phyloP scores from a whole-genome alignment of 2,329 filamentous ascomycete species.

The Aspergillaceae sp. region DNA sequence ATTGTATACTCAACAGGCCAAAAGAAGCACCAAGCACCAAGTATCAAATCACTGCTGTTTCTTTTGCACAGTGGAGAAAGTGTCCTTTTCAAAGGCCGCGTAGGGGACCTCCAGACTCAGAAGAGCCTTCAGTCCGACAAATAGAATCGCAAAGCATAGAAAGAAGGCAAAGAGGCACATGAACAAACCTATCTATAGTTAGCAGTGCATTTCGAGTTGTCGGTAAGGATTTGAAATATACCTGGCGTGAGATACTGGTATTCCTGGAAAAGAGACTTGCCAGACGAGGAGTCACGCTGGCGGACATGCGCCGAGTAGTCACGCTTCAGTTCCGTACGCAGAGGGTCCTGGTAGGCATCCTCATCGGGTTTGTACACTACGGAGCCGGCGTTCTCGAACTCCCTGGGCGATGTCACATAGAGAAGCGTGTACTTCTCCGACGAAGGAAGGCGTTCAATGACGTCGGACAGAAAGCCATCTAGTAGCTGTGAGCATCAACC shows the following conservation, averaged over 20 bases:
- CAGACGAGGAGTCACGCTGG: conserved; percentile 31
- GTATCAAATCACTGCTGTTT: conserved; percentile 50
- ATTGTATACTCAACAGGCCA: neutral
- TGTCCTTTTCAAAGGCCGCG: conserved; percentile 93
- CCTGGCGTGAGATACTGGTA: conserved; percentile 92
- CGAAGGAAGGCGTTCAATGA: conserved; percentile 40
- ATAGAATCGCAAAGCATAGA: conserved; percentile 66
- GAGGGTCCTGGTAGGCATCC: conserved; percentile 43
- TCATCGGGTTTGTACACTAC: conserved; percentile 56
- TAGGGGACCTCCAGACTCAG: conserved; percentile 81
- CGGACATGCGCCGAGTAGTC: conserved; percentile 34
- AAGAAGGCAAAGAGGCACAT: conserved; percentile 68
- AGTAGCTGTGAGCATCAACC: neutral
- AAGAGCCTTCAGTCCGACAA: conserved; percentile 67
- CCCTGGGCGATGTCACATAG: conserved; percentile 57
- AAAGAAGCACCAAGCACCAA: conserved; percentile 1
- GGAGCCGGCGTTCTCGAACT: conserved; percentile 22
- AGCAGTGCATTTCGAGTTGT: conserved; percentile 1
- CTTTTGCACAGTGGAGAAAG: conserved; percentile 80
- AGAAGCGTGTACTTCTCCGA: conserved; percentile 62
- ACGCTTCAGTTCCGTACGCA: conserved; percentile 70
- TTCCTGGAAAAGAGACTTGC: conserved; percentile 60
- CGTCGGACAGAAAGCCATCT: conserved; percentile 41
- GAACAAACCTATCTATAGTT: conserved; percentile 60
- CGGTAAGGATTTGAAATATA: conserved; percentile 35